Base-by-base conservation (phyloP, 768 basidiomycete species). In the Tricholomella constricta region DNA sequence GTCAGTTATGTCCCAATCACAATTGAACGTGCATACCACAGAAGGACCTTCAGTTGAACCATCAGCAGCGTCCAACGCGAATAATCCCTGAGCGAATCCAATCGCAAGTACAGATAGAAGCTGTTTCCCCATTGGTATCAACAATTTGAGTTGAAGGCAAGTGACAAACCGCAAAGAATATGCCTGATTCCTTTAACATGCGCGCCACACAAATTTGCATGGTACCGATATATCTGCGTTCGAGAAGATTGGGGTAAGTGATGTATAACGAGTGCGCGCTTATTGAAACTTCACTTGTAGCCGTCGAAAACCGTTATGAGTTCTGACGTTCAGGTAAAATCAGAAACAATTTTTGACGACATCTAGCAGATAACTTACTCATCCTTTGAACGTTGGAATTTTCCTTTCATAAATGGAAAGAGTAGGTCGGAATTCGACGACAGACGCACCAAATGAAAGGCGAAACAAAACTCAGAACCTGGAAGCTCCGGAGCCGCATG, bases 191-290 rank as follows among this genome's bases (percentile, higher is more conserved):
- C 64, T 89, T 86, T 56, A 98, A 71, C 94, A 98, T 98, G 11
- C 93, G 80, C 17, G 91, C 85, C 2, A 96, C 85, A 55, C 94
- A 95, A 25, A 98, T 93, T 65, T 96, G 93, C 86, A 97, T 86
- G 0, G 89, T 94, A 7, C 94, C 94, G 41, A 98, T 84, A 60
- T 90, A 90, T 63, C 88, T 89, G 8, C 17, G 2, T 1, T 10
- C 8, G 29, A 42, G 45, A 42, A 32, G 31, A 36, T 10, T 53
- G 29, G 19, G 41, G 17, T 38, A 35, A 34, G 15, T 4, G 6
- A 15, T 43, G 25, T 14, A 17, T n/a, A 2, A 43, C 15, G 15
- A 17, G 29, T 32, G 31, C 31, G 25, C 10, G 10, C 9, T 27
- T 43, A 3, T 8, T 43, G 10, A 43, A 9, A 25, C n/a, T 14